Base-by-base conservation (phyloP, 345 rosid genomes). In the Lumnitzera littorea region DNA sequence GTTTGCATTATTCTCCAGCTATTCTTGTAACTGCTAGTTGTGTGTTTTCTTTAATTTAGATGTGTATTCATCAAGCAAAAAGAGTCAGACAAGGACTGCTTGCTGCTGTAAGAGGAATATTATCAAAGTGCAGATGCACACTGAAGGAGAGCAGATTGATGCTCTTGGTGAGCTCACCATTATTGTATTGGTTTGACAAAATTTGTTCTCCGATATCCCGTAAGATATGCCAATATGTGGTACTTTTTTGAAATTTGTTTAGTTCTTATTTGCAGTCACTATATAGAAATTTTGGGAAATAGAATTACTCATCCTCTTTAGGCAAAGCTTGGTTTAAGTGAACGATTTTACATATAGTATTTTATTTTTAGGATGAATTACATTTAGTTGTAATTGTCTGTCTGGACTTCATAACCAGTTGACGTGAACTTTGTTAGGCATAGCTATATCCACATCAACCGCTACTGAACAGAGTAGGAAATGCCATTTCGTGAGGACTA, bases 1-100 rank as follows among this genome's bases (percentile, higher is more conserved):
- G 55, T 46, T 57, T 25, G 46, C 10, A 4, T 48, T 31, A n/a
- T 24, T 23, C 55, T 41, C 41, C 25, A 16, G 55, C 60, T 20
- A 54, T 63, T 59, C 46, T 47, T 36, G 62, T n/a, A 48, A 27
- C 24, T 62, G 20, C 25, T 58, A 56, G 62, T 29, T 20, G 51
- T 60, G 62, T n/a, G 24, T 10, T 64, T 46, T 52, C 12, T 67
- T 70, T 57, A 61, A 69, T 48, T 61, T 80, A 92, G 98, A 82
- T 92, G 62, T 89, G 87, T 77, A 74, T 74, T 74, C 94, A 92
- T 72, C 91, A 86, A 71, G 75, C 84, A 2, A 67, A 81, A 17
- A 85, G 66, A 82, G 75, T 89, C 62, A 80, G 96, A 65, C 58
- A 46, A 57, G 97, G 87, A 54, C 79, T 89, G 67, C 71, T 92